phyloP scores from a whole-genome alignment of 2,329 filamentous ascomycete genomes.

The Pseudogymnoascus sp. region DNA sequence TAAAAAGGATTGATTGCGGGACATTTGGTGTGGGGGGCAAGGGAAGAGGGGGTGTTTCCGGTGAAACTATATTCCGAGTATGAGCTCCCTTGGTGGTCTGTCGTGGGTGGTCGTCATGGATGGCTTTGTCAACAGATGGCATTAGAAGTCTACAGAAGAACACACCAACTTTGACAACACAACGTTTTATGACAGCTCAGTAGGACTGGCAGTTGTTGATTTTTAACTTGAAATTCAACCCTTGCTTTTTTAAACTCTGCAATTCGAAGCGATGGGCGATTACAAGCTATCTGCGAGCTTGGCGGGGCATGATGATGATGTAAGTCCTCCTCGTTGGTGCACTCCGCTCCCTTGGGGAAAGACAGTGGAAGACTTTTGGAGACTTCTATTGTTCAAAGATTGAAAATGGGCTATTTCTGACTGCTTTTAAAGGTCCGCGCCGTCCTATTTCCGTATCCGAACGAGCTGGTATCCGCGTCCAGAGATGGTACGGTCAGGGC shows the following conservation, averaged over 20 bases:
- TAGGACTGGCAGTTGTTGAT: background rate
- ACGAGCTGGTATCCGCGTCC: conserved; percentile 73
- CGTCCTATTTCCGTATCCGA: conserved; percentile 66
- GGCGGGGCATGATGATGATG: conserved; percentile 86
- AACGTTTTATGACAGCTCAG: background rate
- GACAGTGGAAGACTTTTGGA: background rate
- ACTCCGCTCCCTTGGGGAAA: background rate
- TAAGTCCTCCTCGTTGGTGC: conserved; percentile 37
- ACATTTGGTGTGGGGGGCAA: background rate
- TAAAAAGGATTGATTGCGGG: conserved; percentile 7
- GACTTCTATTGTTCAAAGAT: background rate
- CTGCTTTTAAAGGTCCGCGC: conserved; percentile 62
- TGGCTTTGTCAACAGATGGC: conserved; percentile 5
- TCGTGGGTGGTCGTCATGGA: background rate
- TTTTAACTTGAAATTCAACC: background rate
- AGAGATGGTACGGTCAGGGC: conserved; percentile 83
- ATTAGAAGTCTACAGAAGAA: conserved; percentile 3
- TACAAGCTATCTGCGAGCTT: conserved; percentile 93
- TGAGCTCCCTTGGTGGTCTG: background rate
- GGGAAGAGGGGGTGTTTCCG: background rate
- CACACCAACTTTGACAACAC: background rate
- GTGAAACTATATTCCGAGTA: background rate
- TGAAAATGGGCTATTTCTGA: conserved; percentile 10
- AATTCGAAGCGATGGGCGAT: conserved; percentile 51
- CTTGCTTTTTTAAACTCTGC: background rate